Evolutionary conservation across 345 rosid genomes (phyloP), one percentile per base, ranked within the genome.

Genomic region (Schrenkiella parvula): DNA sequence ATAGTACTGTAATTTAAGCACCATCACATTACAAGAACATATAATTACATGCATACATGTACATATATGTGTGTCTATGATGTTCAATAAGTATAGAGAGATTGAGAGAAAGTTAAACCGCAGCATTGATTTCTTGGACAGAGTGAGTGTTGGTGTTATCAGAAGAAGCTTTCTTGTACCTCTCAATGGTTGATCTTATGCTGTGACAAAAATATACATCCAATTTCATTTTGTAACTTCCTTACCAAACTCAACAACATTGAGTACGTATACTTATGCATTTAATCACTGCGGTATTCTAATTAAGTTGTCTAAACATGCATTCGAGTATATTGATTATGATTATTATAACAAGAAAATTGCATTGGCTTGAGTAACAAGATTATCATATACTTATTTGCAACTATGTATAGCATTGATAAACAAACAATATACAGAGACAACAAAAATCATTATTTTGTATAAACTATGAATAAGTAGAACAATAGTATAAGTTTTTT

Each of bases 61-160:
- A 23, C 1, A 43, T 8, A 35, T 14, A 35, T 39, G 23, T 47
- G 34, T 11, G 10, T 9, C 17, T 17, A 23, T 29, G 25, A 51
- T 32, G 48, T 34, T 51, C 41, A 37, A 43, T 9, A 44, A 6
- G 60, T 64, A 18, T 17, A 28, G 3, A 38, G 57, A 63, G 25
- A 72, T 47, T 4, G 62, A 44, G 11, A 58, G 10, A 64, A 29
- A 31, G 28, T 22, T 7, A n/a, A 63, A 91, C 99, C 89, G 93
- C 97, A 12, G 99, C 99, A 83, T 95, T 95, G 71, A 95, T 95
- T 68, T 95, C 96, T n/a, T 88, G 87, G 68, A 89, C 86, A 10
- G 96, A 79, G 54, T 74, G 72, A 0, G 89, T 57, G 58, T 83
- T 85, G 59, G 90, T 64, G 60, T 78, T 73, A 65, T 93, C 99